Conservation (phyloP, 2,329 filamentous ascomycete genomes). For the Colletotrichum theobromicola region DNA sequence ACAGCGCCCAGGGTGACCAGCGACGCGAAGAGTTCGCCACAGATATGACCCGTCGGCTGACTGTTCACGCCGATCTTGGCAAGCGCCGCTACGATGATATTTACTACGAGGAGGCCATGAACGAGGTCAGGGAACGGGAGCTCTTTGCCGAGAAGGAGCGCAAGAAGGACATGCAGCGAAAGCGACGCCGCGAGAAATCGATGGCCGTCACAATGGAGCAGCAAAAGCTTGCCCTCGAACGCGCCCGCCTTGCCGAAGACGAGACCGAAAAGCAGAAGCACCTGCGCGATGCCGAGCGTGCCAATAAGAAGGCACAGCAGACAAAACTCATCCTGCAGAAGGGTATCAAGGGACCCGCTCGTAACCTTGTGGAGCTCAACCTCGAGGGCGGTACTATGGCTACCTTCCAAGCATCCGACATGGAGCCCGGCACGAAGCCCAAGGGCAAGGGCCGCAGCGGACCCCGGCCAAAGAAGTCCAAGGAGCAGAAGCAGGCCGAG, state of each 20-base stretch:
- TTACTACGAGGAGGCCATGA: constrained; percentile 80
- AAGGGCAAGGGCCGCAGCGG: constrained; percentile 62
- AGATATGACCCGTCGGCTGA: constrained; percentile 66
- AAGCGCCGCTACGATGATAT: constrained; percentile 77
- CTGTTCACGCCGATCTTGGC: constrained; percentile 71
- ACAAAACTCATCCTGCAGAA: constrained; percentile 88
- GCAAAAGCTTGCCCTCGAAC: constrained; percentile 81
- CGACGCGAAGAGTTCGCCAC: constrained; percentile 65
- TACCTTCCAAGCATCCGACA: constrained; percentile 76
- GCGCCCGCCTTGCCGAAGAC: constrained; percentile 79
- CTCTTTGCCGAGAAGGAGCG: constrained; percentile 95
- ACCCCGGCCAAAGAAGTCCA: constrained; percentile 87
- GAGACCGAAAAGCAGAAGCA: constrained; percentile 82
- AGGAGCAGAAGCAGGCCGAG: constrained; percentile 82
- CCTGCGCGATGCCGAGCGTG: constrained; percentile 84
- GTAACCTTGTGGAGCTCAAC: constrained; percentile 72
- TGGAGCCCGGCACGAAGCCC: constrained; percentile 51
- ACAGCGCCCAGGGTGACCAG: constrained; percentile 68
- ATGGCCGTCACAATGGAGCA: constrained; percentile 92
- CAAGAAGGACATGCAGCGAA: constrained; percentile 99
- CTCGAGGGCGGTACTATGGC: constrained; percentile 86
- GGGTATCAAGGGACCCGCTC: constrained; percentile 79
- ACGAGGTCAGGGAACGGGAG: constrained; percentile 88
- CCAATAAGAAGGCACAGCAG: constrained; percentile 90
- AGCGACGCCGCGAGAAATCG: constrained; percentile 92